Evolutionary conservation across 306 rosid species (phyloP).

Genomic region (Urtica urens): DNA sequence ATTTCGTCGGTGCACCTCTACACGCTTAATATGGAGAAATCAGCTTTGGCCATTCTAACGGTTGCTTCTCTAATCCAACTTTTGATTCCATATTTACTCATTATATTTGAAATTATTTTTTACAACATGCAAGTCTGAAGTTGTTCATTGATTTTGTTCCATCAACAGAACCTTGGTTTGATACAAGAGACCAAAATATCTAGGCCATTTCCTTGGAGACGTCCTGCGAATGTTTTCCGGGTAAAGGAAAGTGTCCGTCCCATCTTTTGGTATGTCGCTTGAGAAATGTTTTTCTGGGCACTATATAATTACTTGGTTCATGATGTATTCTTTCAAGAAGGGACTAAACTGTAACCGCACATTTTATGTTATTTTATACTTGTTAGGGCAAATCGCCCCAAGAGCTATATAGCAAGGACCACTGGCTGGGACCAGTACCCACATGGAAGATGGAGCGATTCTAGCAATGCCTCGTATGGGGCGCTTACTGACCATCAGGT

Average conservation of each 20-base stretch:
- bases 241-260: conserved; percentile 84
- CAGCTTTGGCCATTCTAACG: conserved; percentile 75
- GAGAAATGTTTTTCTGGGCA: too few relatives aligned
- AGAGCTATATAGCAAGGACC: conserved; percentile 92
- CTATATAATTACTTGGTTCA: too few relatives aligned
- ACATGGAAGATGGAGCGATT: conserved; percentile 92
- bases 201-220: conserved; percentile 81
- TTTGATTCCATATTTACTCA: not conserved
- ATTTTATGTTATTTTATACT: too few relatives aligned
- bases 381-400: conserved; percentile 94
- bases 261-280: conserved; percentile 71
- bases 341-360: too few relatives aligned
- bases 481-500: conserved; percentile 84
- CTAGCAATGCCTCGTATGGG: conserved; percentile 81
- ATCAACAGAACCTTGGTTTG: conserved; percentile 75
- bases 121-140: not conserved
- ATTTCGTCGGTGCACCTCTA: conserved; percentile 75
- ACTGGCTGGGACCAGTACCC: conserved; percentile 96
- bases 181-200: conserved; percentile 74
- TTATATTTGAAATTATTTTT: conserved; percentile 10
- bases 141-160: conserved; percentile 9
- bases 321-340: too few relatives aligned
- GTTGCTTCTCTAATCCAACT: conserved; percentile 25
- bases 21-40: conserved; percentile 93
- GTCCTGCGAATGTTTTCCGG: conserved; percentile 81